Percentiles rank a stretch among this genome's conserved stretches.
Conservation (phyloP, 164 flowering plant species). For the Nymphaea thermarum region DNA sequence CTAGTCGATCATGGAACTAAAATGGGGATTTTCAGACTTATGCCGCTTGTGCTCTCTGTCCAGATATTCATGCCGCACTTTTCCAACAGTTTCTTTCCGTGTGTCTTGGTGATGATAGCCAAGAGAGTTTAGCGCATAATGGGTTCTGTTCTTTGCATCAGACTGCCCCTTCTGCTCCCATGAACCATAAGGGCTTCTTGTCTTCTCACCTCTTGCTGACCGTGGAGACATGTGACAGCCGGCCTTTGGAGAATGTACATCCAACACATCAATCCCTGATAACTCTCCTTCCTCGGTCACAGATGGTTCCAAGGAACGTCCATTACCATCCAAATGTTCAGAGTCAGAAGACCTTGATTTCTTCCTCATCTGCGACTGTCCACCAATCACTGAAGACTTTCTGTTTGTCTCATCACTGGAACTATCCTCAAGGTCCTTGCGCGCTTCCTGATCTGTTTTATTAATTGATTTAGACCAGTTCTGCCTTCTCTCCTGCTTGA, state of each 20-base stretch:
- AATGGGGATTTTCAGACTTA: slow-evolving; percentile 25
- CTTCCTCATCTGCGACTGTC: slow-evolving; percentile 5
- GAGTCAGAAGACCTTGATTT: slow-evolving; percentile 5
- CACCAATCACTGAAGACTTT: slow-evolving; percentile 5
- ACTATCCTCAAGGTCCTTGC: slow-evolving; percentile 10
- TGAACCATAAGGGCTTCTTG: slow-evolving; percentile 22
- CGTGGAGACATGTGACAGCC: slow-evolving; percentile 16
- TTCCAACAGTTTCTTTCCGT: slow-evolving; percentile 16
- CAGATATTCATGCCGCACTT: slow-evolving; percentile 19
- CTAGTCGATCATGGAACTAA: background rate
- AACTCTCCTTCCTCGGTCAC: slow-evolving; percentile 52
- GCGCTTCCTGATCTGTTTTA: slow-evolving; percentile 15
- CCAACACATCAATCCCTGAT: slow-evolving; percentile 19
- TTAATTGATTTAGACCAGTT: slow-evolving; percentile 26
- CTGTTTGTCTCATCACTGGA: slow-evolving; percentile 5
- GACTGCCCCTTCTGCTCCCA: slow-evolving; percentile 19
- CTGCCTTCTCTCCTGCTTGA: slow-evolving; percentile 39
- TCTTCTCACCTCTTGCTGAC: slow-evolving; percentile 17
- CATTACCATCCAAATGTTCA: slow-evolving; percentile 1
- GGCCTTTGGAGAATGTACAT: slow-evolving; percentile 27
- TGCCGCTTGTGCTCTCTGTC: slow-evolving; percentile 37
- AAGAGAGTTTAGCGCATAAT: slow-evolving; percentile 7
- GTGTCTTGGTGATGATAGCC: slow-evolving; percentile 18
- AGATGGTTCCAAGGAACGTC: slow-evolving; percentile 1
- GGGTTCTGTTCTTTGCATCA: slow-evolving; percentile 15